Base-by-base conservation (phyloP, 441 rosid species). In the Adansonia madagascariensis region DNA sequence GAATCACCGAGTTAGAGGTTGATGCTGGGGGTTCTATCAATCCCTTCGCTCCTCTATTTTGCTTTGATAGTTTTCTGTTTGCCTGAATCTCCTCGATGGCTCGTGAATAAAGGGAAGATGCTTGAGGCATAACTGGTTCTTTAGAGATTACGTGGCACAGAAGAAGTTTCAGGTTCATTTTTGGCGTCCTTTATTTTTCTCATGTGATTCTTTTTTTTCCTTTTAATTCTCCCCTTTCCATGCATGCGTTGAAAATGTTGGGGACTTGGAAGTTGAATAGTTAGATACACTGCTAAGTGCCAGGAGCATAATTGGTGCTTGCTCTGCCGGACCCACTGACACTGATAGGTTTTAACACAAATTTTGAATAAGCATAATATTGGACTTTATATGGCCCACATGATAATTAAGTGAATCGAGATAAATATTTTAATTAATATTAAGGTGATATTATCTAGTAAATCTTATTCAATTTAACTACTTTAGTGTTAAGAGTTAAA, bases 51-150 rank as follows among this genome's bases (percentile, higher is more conserved):
- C 2, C 44, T 91, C 10, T 91, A 87, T 44, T 75, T 91, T 80
- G 78, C 80, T 41, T 78, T 91, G 62, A 77, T 89, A 0, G 85
- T 89, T 75, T 88, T 91, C 74, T 91, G 81, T 80, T 78, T 91
- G 87, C 95, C 95, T 9, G 93, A 91, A 82, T 91, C 93, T 57
- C 95, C 95, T 79, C 88, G 95, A 77, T 91, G 95, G 95, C 84
- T 91, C 46, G 93, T 91, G 78, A 91, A 93, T 81, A 91, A 89
- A 86, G 93, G 95, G 65, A 88, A 68, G 80, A 88, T 89, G 95
- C 65, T 80, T 1, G 93, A 91, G 75, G 95, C 95, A 9, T 87
- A 88, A 76, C 22, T 12, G 24, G 95, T 91, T 83, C 93, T 91
- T 75, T 91, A 91, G 82, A 87, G 77, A 79, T 82, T 91, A 74